Evolutionary conservation across 768 basidiomycete genomes (phyloP), one percentile per base, ranked within the genome.

Genomic region (Rhizopogon salebrosus): DNA sequence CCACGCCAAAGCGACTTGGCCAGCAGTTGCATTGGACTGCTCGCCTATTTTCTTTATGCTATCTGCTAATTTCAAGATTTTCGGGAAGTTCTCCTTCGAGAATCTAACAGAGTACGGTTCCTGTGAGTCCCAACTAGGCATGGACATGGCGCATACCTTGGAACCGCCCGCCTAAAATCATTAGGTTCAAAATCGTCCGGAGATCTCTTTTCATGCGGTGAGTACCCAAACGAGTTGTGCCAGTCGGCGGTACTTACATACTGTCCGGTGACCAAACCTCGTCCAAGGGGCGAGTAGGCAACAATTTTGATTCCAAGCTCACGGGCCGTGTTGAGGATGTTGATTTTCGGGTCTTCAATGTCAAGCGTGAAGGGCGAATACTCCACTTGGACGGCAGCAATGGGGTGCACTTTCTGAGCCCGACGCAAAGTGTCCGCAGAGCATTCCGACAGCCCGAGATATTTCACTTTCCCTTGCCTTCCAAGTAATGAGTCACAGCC

Each of bases 361-460:
- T 76, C 74, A 7, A 80, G 66, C 3, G 69, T 70, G 58, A 80
- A 78, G 1, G 79, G 73, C 0, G 76, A 77, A 56, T 79, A 80
- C 53, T 81, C 78, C 27, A 79, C 67, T 62, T 81, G 76, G 9
- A 80, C 62, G 0, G 76, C 75, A 1, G 77, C 52, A 27, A 81
- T 79, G 6, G 77, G 77, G 48, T 80, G 80, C 9, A 80, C 62
- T 7, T 74, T 72, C 36, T 72, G 73, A 10, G 80, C 81, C 14
- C 80, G 74, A 23, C 78, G 74, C 23, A 83, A 68, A 1, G 77
- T 76, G 3, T 54, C 51, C 1, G 74, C 68, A 3, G 77, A 77
- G 52, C 72, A 66, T 59, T 83, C 82, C 20, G 78, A 81, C 39
- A 83, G 72, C 1, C 82, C 80, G 9, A 83, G 57, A 60, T 78